Base-by-base conservation (phyloP, 768 basidiomycete genomes). In the Suillus fuscotomentosus region DNA sequence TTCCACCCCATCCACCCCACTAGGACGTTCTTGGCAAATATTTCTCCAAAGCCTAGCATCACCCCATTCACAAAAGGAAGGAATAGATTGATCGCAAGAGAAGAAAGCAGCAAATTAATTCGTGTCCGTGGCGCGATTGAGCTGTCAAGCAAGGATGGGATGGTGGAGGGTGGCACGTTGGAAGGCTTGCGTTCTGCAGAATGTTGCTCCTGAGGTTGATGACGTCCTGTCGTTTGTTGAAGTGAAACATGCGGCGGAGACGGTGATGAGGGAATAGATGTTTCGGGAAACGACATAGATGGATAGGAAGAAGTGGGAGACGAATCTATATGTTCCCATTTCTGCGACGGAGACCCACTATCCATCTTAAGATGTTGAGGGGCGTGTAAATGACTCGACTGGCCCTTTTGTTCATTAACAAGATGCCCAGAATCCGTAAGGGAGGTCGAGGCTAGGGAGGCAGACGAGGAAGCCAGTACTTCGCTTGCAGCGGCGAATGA, bases 1-100 rank as follows among this genome's bases (percentile, higher is more conserved):
- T 73, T 77, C 80, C 80, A 83, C 43, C 82, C 82, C 48, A 83
- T 72, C 82, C 82, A 83, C 8, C 76, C 73, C 20, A 91, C 76
- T 20, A 92, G 74, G n/a, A 91, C 82, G 53, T 90, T 85, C 76
- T 90, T 91, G 42, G 91, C 94, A 72, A 95, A 94, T 59, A 97
- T 91, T 76, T 97, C 95, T 47, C 94, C 94, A 72, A 96, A 95
- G n/a, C 94, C 94, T 60, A 95, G 86, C 94, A 97, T 97, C 64
- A 97, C 91, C 22, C 94, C 95, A 68, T 96, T 97, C 10, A 97
- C 84, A 75, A 97, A 97, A 0, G 94, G 94, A 45, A 97, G 82
- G 1, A 91, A 73, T 66, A 97, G 73, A 73, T 97, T 96, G 73
- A 97, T 91, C 34, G 90, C 90, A 67, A 95, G 74, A 27, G 90